Base-by-base conservation (phyloP, 2,329 filamentous ascomycete species). In the Catunica adiposa region DNA sequence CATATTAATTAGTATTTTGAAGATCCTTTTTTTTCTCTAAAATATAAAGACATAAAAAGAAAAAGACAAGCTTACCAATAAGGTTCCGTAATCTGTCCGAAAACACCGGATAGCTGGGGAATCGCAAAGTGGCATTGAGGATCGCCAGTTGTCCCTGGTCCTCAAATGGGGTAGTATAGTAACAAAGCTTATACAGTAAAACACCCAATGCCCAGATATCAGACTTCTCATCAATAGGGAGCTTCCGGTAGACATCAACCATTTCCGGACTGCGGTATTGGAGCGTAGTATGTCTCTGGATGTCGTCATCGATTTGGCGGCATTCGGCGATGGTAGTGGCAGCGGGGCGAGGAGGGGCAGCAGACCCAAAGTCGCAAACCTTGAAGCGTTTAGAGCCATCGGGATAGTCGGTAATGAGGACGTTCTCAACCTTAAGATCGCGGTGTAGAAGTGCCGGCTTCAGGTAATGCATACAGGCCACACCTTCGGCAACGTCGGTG, bases 381-480 rank as follows among this genome's bases (percentile, higher is more conserved):
- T 98, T 98, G 75, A 96, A 98, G 61, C 83, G 77, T 62, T 78
- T 81, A 42, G 77, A 77, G n/a, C 76, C 74, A 9, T 77, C 78
- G 51, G 77, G 75, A 44, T 76, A 73, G 37, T 58, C 54, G 50
- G 83, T 85, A 61, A 98, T 98, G 56, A 98, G 77, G 46, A 98
- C 89, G 65, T 98, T 98, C 70, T 98, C 92, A 60, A 98, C 90
- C 71, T 98, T 98, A 60, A 98, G 72, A 69, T 98, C 92, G 61
- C 92, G 81, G 69, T 98, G 92, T 58, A 98, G 75, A 56, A 98
- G 72, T 52, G 92, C 82, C 3, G 92, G 92, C 70, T 94, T 94
- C 51, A 98, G 81, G 69, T 98, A 98, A 70, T 98, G 92, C 92
- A 98, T 98, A 67, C 89, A 95, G 29, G 92, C 92, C 47, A 98